Evolutionary conservation across 2,329 filamentous ascomycete species (phyloP), one percentile per base, ranked within the genome.

Genomic region (Scytalidium sp.): DNA sequence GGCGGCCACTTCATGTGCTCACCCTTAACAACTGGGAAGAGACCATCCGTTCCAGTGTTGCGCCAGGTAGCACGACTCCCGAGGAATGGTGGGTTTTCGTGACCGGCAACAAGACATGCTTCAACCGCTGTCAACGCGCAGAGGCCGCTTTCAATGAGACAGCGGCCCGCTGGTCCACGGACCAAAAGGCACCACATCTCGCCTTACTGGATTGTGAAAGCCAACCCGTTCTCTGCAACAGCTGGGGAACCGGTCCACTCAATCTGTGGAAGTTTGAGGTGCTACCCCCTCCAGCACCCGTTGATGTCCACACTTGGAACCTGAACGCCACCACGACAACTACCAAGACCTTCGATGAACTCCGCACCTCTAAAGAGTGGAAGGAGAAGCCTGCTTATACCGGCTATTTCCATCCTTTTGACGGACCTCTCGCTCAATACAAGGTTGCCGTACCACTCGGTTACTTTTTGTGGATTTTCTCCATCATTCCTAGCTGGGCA

Each of bases 31-130:
- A 85, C 75, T 90, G 87, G 86, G 81, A 84, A 67, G 70, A 85
- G 21, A 81, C 83, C 2, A 73, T 93, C 52, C 84, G 81, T 63
- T 73, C 73, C 45, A 79, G 82, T 23, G 81, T 87, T 50, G 73
- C 81, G 53, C 69, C 80, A 8, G 80, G 70, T 22, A 77, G 79
- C 54, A 79, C 80, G 10, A 76, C 71, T 7, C 85, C 87, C 4
- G 85, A 87, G 69, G 85, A 90, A 70, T 91, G 86, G 86, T 84
- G 87, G 75, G 73, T 93, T 53, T 76, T 88, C 58, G 71, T 90
- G 58, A 88, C 84, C 9, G 88, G 86, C 59, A 91, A 92, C 75
- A 86, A 84, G 73, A 90, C 88, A 25, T 93, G 88, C 55, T 63
- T 56, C 46, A 88, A 87, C 59, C 76, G 80, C 62, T 93, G 88